Evolutionary conservation across 1,284 basidiomycete genomes (phyloP).

Genomic region (Sporisorium graminicola): DNA sequence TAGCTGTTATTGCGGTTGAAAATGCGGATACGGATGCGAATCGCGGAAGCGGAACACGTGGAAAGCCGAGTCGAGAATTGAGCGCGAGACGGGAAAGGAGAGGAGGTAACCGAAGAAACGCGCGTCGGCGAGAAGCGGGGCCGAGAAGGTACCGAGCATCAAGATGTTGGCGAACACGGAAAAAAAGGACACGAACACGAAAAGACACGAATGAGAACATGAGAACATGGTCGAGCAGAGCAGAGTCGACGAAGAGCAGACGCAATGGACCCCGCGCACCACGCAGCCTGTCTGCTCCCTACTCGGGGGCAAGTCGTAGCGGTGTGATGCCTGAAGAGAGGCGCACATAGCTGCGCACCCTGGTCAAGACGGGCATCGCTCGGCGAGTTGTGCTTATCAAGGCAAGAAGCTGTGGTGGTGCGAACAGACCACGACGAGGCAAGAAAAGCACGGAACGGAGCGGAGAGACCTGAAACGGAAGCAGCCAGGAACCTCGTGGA

Average conservation of each 20-base stretch:
- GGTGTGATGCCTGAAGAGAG: neutral
- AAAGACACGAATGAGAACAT: conserved; percentile 31
- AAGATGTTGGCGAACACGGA: neutral
- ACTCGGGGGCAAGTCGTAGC: neutral
- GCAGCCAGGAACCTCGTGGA: conserved; percentile 11
- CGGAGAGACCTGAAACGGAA: conserved; percentile 8
- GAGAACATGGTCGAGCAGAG: conserved; percentile 28
- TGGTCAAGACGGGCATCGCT: neutral
- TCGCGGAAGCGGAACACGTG: neutral
- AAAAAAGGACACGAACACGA: conserved; percentile 13
- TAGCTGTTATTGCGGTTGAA: conserved; percentile 28
- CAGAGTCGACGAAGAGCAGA: neutral
- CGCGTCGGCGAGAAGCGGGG: conserved; percentile 15
- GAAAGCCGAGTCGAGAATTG: neutral
- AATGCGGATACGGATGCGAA: too few relatives aligned
- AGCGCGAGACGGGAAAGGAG: conserved; percentile 8
- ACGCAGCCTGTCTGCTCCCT: neutral
- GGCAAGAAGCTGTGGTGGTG: neutral
- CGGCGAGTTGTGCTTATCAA: neutral
- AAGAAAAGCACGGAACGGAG: neutral
- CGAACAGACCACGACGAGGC: neutral
- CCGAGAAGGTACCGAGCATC: conserved; percentile 3
- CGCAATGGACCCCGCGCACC: neutral
- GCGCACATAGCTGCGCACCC: neutral
- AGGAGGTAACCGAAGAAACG: conserved; percentile 5